Conservation (phyloP, 2,329 filamentous ascomycete species). For the Myrmaecium sp. region DNA sequence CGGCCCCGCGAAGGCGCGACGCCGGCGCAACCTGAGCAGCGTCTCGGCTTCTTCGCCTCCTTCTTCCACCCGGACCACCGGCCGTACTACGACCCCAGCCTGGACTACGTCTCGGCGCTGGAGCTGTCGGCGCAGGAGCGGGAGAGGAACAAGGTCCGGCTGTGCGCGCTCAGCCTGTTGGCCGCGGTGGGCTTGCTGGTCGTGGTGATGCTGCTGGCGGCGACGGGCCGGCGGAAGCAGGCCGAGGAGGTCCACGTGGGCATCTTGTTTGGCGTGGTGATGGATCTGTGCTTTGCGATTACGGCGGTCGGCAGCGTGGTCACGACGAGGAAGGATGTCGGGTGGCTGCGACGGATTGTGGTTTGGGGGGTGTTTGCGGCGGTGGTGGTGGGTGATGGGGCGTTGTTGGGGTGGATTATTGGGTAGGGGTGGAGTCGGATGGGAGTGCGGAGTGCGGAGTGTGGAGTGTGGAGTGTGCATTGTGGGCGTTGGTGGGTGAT, state of each 20-base stretch:
- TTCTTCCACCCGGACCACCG: background rate
- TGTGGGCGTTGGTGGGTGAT: no score
- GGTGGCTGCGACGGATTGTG: constrained; percentile 27
- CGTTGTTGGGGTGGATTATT: constrained; percentile 33
- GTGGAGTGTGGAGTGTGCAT: no score
- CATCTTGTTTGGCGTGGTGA: constrained; percentile 51
- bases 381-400: constrained; percentile 33
- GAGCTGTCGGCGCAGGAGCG: constrained; percentile 15
- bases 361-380: constrained; percentile 28
- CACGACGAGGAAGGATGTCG: constrained; percentile 31
- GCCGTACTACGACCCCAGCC: background rate
- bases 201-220: constrained; percentile 47
- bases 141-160: constrained; percentile 17
- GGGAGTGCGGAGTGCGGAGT: no score
- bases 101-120: constrained; percentile 3
- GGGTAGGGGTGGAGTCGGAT: no score
- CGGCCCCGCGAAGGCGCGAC: background rate
- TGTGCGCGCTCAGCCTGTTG: constrained; percentile 34
- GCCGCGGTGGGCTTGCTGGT: constrained; percentile 46
- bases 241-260: constrained; percentile 57
- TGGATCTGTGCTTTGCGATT: constrained; percentile 47
- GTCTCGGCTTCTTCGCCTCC: constrained; percentile 1
- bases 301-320: constrained; percentile 43
- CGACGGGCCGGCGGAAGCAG: constrained; percentile 50
- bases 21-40: no score